Evolutionary conservation across 169 alveolate species (phyloP), one percentile per base, ranked within the genome.

Genomic region (Plasmodium vivax): DNA sequence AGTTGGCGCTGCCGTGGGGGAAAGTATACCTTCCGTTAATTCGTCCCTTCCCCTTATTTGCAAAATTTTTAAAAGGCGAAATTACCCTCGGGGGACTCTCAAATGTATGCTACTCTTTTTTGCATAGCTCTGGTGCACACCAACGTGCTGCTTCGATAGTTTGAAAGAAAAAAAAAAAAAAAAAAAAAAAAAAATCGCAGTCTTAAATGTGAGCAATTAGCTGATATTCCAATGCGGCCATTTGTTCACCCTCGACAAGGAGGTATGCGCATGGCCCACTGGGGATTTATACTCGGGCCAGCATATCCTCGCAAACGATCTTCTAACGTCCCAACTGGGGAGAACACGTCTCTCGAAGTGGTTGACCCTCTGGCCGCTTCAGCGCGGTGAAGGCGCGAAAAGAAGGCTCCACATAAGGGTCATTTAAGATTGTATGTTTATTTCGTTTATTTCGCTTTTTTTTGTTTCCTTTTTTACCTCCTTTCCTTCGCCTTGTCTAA

Each of bases 111-210:
- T 19, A 68, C 77, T 68, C 77, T 68, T 75, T 75, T 75, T 75
- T n/a, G 45, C 34, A 41, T 19, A 75, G 27, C 45, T 75, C 36
- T n/a, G 23, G 45, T 16, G 45, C 27, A n/a, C 45, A 75, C 34
- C 56, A 75, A 19, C 38, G 56, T 36, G 36, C 56, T 34, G 14
- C 30, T 75, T 75, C 8, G 45, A 7, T 34, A 75, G 10, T 16
- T 34, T 41, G 47, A 34, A 34, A 74, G 16, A 74, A 32, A 32
- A 32, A 74, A 74, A 74, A 74, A 74, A 74, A 75, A n/a, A 75
- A 75, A 75, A 75, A 75, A 19, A 36, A 75, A 75, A 75, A 36
- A 75, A 75, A 34, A 75, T 34, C 38, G 77, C 77, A 68, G 32
- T 68, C 77, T 68, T 68, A 68, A 68, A 68, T 19, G 16, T 68